Evolutionary conservation across 1,139 yeast species (phyloP), one percentile per base, ranked within the genome.

Genomic region (Scheffersomyces illinoinensis): DNA sequence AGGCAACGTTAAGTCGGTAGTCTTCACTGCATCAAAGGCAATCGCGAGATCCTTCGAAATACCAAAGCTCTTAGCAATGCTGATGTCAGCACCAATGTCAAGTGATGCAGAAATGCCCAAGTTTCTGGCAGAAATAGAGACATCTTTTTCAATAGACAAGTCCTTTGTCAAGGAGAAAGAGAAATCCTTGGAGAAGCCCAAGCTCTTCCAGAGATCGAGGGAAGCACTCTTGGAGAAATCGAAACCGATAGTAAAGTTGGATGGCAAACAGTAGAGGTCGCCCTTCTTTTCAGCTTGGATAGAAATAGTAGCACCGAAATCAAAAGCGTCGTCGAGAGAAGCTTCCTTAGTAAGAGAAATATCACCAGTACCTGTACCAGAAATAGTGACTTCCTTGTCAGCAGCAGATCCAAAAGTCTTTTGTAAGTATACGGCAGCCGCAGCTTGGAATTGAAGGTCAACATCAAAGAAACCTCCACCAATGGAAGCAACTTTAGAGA

Each of bases 211-310:
- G 20, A 61, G 53, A 21, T 59, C 61, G 51, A 62, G 60, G 33
- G 58, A 57, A 20, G 61, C 47, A 56, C 62, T 58, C 46, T 63
- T 65, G 46, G 65, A 61, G 57, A 64, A 70, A 56, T 72, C 65
- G 56, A 72, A 64, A 33, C 66, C 66, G 62, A 74, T 70, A 54
- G 68, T 59, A 61, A 73, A 72, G 56, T 66, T 69, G 48, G 65
- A 66, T 58, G 78, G 78, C 60, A 75, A 72, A 66, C 77, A 74
- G 68, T 63, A 72, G 57, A 66, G 64, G 61, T 70, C 69, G 50
- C 57, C 64, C 59, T 66, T 62, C 46, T 61, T 49, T 39, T 62
- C 56, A 39, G 72, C 72, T 53, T 69, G 65, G 47, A 74, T 71
- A 55, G 71, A 61, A 50, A 73, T 64, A 39, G 72, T 62, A 53